These are phyloP conservation scores for Mimosa bimucronata DNA, from an alignment of 306 rosid species.

Conservation along the genomic window DNA sequence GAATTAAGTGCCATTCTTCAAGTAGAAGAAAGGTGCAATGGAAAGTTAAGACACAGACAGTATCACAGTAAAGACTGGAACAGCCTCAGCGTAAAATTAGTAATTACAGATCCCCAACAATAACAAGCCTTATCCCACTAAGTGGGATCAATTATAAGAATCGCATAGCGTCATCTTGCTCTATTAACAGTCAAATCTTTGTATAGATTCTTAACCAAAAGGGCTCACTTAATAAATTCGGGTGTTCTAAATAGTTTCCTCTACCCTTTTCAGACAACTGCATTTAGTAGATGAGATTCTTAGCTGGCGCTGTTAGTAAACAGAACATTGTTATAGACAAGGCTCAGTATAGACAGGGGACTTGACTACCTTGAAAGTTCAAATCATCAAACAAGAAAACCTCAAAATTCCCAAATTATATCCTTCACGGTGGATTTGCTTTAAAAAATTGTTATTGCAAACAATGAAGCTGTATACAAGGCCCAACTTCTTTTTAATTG, in stretches of 20 bases:
- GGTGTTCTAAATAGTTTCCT: too few relatives aligned
- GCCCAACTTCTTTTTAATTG: not conserved
- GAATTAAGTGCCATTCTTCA: not conserved
- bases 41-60: not conserved
- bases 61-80: not conserved
- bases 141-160: too few relatives aligned
- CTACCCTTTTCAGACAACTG: too few relatives aligned
- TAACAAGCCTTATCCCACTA: too few relatives aligned
- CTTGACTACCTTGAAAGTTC: not conserved
- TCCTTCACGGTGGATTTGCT: not conserved
- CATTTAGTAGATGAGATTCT: not conserved
- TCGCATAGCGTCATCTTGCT: too few relatives aligned
- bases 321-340: not conserved
- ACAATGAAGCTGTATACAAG: not conserved
- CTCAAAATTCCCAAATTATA: not conserved
- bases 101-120: not conserved
- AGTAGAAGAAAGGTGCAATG: not conserved
- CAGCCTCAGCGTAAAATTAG: constrained; percentile 5
- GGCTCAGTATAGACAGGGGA: not conserved
- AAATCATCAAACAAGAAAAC: not conserved
- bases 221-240: too few relatives aligned
- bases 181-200: too few relatives aligned
- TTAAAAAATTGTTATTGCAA: not conserved
- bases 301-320: not conserved
- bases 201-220: too few relatives aligned